Evolutionary conservation across 208 protist species (phyloP), one percentile per base, ranked within the genome.

Genomic region (Wallacemonas collosoma): DNA sequence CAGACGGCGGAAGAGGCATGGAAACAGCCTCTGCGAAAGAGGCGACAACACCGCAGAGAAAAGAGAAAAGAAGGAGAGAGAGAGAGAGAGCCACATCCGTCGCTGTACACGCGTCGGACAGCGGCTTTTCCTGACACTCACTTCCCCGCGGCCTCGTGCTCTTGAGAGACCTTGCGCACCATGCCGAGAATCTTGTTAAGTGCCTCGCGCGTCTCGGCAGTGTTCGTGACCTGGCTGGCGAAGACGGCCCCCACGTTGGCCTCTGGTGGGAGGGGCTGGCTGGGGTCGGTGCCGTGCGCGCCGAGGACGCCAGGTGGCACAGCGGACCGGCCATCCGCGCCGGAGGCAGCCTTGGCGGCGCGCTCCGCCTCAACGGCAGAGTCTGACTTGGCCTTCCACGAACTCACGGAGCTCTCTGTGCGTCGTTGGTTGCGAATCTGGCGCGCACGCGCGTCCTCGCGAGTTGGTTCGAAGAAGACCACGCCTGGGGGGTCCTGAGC

Each of bases 401-500:
- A 73, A 71, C 70, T 76, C 58, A 40, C 71, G 72, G 43, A 65
- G 69, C 67, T 60, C 11, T 47, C 73, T 48, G 48, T 68, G 36
- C 61, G 65, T 15, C 73, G 80, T 57, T 82, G 66, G 55, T 85
- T 85, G 2, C 73, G 48, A 53, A 90, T 68, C 74, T 92, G 84
- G n/a, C 86, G 82, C 9, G 58, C 65, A 6, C 76, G 73, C 1
- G 55, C 66, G 57, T 91, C 79, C n/a, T 81, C 82, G 15, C 58
- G 63, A 3, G 64, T 71, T 2, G 89, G 89, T 71, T 95, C 90
- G 65, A 85, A 95, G 71, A 86, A 88, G 14, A 88, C 79, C 3
- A 95, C 72, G 0, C 90, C 90, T 1, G 75, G 57, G 11, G 90
- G 90, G 63, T 93, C 85, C 48, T 91, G 81, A 0, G 84, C 78